Conservation (phyloP, 169 alveolate genomes). For the Eimeria necatrix region DNA sequence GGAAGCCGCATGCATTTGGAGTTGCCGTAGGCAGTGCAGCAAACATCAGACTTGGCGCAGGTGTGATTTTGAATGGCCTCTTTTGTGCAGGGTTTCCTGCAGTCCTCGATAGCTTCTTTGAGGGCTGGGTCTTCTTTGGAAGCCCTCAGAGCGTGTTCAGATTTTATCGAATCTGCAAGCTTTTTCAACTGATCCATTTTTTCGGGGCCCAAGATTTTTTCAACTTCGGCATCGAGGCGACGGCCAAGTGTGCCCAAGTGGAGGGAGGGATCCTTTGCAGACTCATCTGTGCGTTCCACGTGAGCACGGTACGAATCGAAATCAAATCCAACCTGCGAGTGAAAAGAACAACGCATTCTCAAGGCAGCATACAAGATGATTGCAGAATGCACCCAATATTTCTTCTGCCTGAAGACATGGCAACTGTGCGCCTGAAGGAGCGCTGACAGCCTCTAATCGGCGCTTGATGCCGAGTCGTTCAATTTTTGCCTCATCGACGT, state of each 20-base stretch:
- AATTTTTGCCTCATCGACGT: constrained; percentile 78
- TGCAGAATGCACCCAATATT: neutral
- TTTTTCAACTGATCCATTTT: constrained; percentile 28
- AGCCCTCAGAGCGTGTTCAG: constrained; percentile 43
- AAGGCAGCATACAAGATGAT: neutral
- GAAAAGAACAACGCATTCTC: neutral
- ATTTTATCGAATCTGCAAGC: neutral
- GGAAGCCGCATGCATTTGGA: constrained; percentile 69
- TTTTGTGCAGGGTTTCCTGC: constrained; percentile 52
- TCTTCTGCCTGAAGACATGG: neutral
- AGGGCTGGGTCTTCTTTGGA: constrained; percentile 8
- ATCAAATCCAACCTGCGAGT: constrained; percentile 73
- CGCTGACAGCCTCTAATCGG: constrained; percentile 72
- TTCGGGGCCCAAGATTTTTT: constrained; percentile 24
- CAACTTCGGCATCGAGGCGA: constrained; percentile 53
- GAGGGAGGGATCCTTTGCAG: constrained; percentile 49
- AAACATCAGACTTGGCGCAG: constrained; percentile 68
- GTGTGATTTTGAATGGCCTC: neutral
- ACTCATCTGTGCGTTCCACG: constrained; percentile 42
- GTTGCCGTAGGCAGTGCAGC: constrained; percentile 73
- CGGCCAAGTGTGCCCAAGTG: constrained; percentile 8
- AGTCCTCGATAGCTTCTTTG: constrained; percentile 56
- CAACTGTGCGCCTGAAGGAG: neutral
- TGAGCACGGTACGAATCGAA: constrained; percentile 68
- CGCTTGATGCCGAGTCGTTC: constrained; percentile 78